Conservation (phyloP, 2,329 filamentous ascomycete species). For the Colletotrichum horii region DNA sequence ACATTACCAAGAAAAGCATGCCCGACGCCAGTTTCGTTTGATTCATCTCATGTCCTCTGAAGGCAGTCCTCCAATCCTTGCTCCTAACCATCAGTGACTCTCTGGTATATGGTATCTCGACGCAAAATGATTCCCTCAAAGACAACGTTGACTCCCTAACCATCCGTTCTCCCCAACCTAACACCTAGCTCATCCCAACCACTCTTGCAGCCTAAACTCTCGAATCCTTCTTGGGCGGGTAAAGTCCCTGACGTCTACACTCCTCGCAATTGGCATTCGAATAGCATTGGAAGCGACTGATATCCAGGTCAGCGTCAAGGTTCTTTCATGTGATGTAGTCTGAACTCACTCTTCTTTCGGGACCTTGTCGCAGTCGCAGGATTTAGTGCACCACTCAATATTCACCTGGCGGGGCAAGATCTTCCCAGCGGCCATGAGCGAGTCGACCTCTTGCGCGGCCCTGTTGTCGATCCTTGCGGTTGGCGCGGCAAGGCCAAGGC, state of each 20-base stretch:
- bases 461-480: neutral
- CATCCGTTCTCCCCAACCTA: neutral
- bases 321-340: neutral
- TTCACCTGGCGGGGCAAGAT: neutral
- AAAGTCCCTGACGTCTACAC: slow-evolving; percentile 6
- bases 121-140: neutral
- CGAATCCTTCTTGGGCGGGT: neutral
- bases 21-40: neutral
- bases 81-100: neutral
- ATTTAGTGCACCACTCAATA: slow-evolving; percentile 4
- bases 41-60: neutral
- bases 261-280: slow-evolving; percentile 35
- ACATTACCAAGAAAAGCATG: neutral
- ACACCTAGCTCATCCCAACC: neutral
- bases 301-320: neutral
- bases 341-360: slow-evolving; percentile 22
- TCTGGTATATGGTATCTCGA: neutral
- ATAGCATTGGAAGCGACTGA: slow-evolving; percentile 39
- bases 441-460: neutral
- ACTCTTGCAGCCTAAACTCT: neutral
- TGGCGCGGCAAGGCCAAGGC: neutral
- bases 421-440: slow-evolving; percentile 13
- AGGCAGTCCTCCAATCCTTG: neutral
- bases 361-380: slow-evolving; percentile 32
- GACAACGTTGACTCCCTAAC: neutral